A percentile compares a stretch with the other conserved stretches of the same genome.
Evolutionary conservation across 164 flowering plant genomes (phyloP).

Genomic region (Hamamelis virginiana): DNA sequence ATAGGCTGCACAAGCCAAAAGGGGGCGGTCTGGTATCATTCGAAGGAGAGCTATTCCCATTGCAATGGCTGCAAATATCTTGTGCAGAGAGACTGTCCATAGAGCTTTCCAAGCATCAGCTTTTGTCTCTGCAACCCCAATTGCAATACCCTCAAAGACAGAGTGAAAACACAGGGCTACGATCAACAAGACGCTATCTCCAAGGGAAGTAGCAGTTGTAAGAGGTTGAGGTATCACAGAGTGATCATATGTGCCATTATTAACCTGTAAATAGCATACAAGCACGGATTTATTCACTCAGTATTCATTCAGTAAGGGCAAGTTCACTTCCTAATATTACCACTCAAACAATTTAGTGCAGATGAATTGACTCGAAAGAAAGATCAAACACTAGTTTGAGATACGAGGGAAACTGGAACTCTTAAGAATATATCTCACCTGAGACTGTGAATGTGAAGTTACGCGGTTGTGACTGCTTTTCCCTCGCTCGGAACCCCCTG

Average conservation of each 20-base stretch:
- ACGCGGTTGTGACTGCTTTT: constrained; percentile 13
- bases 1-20: constrained; percentile 50
- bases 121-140: constrained; percentile 68
- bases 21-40: constrained; percentile 67
- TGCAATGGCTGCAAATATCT: constrained; percentile 74
- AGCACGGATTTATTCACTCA: background rate
- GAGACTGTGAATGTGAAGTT: constrained; percentile 13
- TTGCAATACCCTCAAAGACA: too few relatives aligned
- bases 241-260: constrained; percentile 9
- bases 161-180: constrained; percentile 70
- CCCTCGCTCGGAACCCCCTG: constrained; percentile 24
- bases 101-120: constrained; percentile 75
- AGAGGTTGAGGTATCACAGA: too few relatives aligned
- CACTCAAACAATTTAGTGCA: too few relatives aligned
- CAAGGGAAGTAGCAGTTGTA: constrained; percentile 39
- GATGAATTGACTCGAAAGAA: too few relatives aligned
- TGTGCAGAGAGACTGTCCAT: constrained; percentile 73
- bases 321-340: too few relatives aligned
- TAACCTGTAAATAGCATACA: constrained; percentile 22
- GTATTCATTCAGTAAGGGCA: background rate
- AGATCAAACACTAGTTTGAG: too few relatives aligned
- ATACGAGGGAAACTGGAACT: too few relatives aligned
- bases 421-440: too few relatives aligned
- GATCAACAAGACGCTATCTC: constrained; percentile 63
- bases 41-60: constrained; percentile 78